Evolutionary conservation across 306 rosid genomes (phyloP).

Genomic region (Glycine tomentella): DNA sequence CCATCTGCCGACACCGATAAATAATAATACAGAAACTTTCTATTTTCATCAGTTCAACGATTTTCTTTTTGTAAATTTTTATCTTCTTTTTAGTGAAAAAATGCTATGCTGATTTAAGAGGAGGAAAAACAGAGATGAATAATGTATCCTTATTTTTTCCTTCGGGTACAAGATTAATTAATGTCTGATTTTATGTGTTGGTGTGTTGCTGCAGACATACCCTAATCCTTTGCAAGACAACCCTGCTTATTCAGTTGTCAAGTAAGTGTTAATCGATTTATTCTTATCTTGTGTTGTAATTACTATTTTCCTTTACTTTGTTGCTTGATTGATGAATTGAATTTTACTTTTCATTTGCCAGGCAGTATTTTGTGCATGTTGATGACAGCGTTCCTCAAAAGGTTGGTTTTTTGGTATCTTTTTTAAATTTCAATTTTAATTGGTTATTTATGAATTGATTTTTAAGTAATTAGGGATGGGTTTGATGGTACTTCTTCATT

Average conservation of each 20-base stretch:
- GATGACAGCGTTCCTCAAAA: constrained; percentile 86
- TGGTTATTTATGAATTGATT: not conserved
- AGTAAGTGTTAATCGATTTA: constrained; percentile 53
- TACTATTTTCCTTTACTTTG: not conserved
- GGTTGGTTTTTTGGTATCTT: constrained; percentile 52
- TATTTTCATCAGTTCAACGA: not conserved
- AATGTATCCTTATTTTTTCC: no score
- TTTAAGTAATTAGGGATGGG: not conserved
- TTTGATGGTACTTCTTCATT: constrained; percentile 14
- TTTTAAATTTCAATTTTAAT: constrained; percentile 13
- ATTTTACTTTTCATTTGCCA: constrained; percentile 50
- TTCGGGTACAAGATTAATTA: no score
- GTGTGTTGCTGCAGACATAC: constrained; percentile 63
- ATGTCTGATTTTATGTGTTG: constrained; percentile 19
- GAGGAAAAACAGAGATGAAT: no score
- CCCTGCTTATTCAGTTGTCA: constrained; percentile 94
- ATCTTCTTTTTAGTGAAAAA: no score
- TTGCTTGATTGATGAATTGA: constrained; percentile 6
- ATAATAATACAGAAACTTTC: not conserved
- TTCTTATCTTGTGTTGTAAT: constrained; percentile 13
- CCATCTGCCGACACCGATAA: constrained; percentile 29
- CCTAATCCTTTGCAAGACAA: constrained; percentile 89
- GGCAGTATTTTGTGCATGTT: constrained; percentile 92
- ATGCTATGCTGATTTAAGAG: no score
- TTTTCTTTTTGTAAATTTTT: not conserved